These are phyloP conservation scores for Starmerella etchellsii DNA, from an alignment of 805 yeast species.

Conservation along the genomic window DNA sequence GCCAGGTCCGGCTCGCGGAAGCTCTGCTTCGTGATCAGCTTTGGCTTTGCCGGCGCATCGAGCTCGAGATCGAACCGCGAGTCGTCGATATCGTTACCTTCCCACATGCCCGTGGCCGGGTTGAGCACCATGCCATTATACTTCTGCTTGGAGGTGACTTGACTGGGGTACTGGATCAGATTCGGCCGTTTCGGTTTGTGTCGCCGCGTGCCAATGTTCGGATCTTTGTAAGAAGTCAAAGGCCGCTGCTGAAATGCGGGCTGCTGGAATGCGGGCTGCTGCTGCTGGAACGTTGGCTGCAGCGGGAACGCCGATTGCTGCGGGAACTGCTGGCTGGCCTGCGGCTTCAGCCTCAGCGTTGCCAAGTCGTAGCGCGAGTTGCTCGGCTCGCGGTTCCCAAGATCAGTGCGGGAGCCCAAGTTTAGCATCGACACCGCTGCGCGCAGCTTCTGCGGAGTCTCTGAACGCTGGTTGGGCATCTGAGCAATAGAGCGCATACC, in stretches of 20 bases:
- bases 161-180: conserved; percentile 16
- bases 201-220: conserved; percentile 1
- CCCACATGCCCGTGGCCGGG: conserved; percentile 21
- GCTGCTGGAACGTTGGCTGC: too few relatives aligned
- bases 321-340: too few relatives aligned
- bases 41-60: conserved; percentile 8
- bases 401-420: conserved; percentile 1
- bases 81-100: conserved; percentile 21
- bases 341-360: conserved; percentile 1
- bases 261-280: neutral
- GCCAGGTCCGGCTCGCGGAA: neutral
- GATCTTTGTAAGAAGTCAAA: conserved; percentile 21
- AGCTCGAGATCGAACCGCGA: conserved; percentile 14
- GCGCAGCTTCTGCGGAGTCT: conserved; percentile 10
- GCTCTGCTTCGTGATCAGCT: conserved; percentile 13
- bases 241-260: conserved; percentile 12
- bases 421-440: conserved; percentile 19
- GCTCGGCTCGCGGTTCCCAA: too few relatives aligned
- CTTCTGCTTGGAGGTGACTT: conserved; percentile 9
- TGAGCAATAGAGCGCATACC: conserved; percentile 22
- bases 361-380: neutral
- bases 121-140: conserved; percentile 23
- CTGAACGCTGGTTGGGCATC: conserved; percentile 12
- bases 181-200: conserved; percentile 6
- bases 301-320: neutral